These are phyloP conservation scores for Komagataella populi DNA, from an alignment of 805 yeast genomes.

Conservation along the genomic window DNA sequence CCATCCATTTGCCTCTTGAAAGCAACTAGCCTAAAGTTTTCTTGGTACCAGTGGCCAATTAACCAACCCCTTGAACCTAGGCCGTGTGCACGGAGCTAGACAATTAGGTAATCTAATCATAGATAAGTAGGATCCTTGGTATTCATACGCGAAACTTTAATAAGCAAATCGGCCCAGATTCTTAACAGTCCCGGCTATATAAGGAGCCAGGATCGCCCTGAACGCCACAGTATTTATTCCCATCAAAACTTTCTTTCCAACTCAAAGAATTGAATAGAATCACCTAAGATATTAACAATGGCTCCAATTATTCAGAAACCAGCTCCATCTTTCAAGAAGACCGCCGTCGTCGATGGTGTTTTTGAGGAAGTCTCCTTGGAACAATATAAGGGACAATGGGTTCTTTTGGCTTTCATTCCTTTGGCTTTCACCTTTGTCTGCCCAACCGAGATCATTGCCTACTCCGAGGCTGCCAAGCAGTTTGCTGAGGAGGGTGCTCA, in stretches of 20 bases:
- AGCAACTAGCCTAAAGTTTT: background rate
- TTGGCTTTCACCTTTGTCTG: slow-evolving; percentile 98
- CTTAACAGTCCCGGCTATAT: slow-evolving; percentile 1
- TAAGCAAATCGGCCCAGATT: background rate
- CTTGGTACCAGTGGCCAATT: too few species aligned
- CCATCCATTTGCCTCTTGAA: background rate
- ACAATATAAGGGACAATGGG: slow-evolving; percentile 97
- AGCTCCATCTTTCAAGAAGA: slow-evolving; percentile 93
- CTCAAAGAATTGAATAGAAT: background rate
- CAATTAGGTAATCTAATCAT: background rate
- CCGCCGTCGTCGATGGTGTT: slow-evolving; percentile 93
- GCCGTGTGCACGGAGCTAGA: background rate
- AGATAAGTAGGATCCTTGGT: background rate
- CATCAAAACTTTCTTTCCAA: background rate
- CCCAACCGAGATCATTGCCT: slow-evolving; percentile 98
- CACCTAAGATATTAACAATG: slow-evolving; percentile 32
- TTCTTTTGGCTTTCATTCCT: slow-evolving; percentile 91
- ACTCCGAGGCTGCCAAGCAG: slow-evolving; percentile 88
- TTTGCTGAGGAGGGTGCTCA: slow-evolving; percentile 79
- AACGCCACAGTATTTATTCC: background rate
- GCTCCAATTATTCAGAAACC: slow-evolving; percentile 86
- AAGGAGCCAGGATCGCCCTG: slow-evolving; percentile 1
- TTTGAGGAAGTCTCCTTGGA: slow-evolving; percentile 93
- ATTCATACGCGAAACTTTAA: background rate
- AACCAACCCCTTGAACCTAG: background rate